Evolutionary conservation across 331 rosid genomes (phyloP).

Genomic region (Telfairia occidentalis): DNA sequence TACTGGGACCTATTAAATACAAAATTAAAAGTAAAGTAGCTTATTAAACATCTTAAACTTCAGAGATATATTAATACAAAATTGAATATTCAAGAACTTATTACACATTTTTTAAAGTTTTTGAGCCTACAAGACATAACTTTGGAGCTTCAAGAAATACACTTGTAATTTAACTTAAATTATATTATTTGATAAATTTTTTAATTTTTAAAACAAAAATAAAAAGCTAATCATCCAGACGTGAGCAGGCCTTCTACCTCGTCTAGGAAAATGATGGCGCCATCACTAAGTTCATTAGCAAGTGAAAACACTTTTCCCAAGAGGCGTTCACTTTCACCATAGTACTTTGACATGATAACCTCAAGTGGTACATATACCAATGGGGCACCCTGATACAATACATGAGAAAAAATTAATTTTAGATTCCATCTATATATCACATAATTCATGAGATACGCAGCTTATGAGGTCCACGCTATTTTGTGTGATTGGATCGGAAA

Average conservation of each 20-base stretch:
- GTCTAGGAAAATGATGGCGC: constrained; percentile 80
- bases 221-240: neutral
- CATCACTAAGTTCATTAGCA: constrained; percentile 56
- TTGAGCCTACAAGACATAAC: no score
- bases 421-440: neutral
- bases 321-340: constrained; percentile 84
- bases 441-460: neutral
- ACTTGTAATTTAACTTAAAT: no score
- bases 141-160: no score
- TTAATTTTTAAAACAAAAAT: neutral
- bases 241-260: constrained; percentile 45
- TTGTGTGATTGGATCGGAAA: neutral
- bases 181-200: no score
- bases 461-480: neutral
- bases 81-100: no score
- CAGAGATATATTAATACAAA: no score
- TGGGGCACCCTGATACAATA: constrained; percentile 64
- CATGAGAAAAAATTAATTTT: neutral
- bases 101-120: no score
- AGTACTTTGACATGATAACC: constrained; percentile 69
- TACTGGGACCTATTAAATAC: no score
- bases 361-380: constrained; percentile 83
- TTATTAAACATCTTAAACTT: no score
- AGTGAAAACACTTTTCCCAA: constrained; percentile 73
- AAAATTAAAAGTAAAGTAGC: no score